These are phyloP conservation scores for Dimocarpus longan DNA, from an alignment of 345 rosid genomes.

Conservation along the genomic window DNA sequence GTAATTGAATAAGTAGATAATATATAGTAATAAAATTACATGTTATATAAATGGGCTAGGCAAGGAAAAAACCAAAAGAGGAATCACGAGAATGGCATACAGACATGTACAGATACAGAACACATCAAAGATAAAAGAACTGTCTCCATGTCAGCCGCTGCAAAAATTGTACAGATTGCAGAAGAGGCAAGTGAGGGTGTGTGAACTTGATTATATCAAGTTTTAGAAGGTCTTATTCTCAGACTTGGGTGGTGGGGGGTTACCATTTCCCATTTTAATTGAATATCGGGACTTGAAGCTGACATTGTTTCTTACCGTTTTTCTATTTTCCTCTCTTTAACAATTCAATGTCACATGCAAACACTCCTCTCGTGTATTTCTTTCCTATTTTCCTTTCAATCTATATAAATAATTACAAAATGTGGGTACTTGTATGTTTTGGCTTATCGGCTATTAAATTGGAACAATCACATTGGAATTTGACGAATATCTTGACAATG, in stretches of 20 bases:
- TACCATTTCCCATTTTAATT: slow-evolving; percentile 34
- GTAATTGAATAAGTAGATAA: slow-evolving; percentile 26
- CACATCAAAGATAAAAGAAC: slow-evolving; percentile 28
- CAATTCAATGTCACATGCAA: slow-evolving; percentile 29
- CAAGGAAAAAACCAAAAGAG: slow-evolving; percentile 35
- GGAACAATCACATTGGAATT: not conserved
- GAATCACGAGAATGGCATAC: slow-evolving; percentile 57
- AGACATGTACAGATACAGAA: slow-evolving; percentile 10
- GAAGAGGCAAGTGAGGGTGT: slow-evolving; percentile 14
- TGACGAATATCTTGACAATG: not conserved
- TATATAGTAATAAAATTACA: slow-evolving; percentile 21
- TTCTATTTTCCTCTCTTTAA: slow-evolving; percentile 9
- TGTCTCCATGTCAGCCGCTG: slow-evolving; percentile 63
- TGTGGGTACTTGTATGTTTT: not conserved
- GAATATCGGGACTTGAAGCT: slow-evolving; percentile 42
- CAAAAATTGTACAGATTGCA: slow-evolving; percentile 30
- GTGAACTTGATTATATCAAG: not conserved
- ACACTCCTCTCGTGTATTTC: not conserved
- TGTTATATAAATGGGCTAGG: not conserved
- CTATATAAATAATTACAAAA: not conserved
- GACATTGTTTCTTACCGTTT: slow-evolving; percentile 27
- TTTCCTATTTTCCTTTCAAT: not conserved
- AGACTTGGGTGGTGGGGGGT: not conserved
- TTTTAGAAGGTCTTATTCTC: slow-evolving; percentile 32
- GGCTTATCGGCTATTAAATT: slow-evolving; percentile 2